phyloP scores from a whole-genome alignment of 2,329 filamentous ascomycete genomes.

The Neofusicoccum cordaticola region DNA sequence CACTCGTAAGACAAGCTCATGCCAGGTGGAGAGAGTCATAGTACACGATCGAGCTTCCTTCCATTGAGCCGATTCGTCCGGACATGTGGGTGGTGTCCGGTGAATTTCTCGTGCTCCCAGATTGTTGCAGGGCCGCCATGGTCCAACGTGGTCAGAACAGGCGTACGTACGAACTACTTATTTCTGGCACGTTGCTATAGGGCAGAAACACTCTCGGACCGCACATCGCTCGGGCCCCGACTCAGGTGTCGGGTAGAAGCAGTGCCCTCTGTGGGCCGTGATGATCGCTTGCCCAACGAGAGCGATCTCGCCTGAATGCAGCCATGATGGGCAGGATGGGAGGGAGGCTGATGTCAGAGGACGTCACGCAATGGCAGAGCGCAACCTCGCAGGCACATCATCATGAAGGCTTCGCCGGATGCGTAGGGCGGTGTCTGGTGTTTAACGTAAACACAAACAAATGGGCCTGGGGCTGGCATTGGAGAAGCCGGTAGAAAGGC shows the following conservation, averaged over 20 bases:
- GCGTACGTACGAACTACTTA: neutral
- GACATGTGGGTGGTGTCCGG: neutral
- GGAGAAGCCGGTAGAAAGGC: neutral
- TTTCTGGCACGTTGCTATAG: neutral
- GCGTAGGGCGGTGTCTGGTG: neutral
- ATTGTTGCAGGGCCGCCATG: neutral
- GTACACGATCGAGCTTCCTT: neutral
- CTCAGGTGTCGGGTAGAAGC: conserved; percentile 4
- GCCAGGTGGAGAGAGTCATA: neutral
- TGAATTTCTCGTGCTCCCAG: neutral
- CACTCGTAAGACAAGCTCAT: neutral
- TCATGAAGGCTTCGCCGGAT: neutral
- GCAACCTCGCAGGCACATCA: neutral
- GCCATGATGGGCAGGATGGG: neutral
- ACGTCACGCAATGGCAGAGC: conserved; percentile 1
- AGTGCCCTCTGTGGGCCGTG: conserved; percentile 1
- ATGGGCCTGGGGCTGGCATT: neutral
- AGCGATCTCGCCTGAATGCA: neutral
- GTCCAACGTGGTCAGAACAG: neutral
- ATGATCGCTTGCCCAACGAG: neutral
- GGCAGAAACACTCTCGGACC: neutral
- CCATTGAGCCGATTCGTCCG: neutral
- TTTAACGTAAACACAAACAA: neutral
- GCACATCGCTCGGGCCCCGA: neutral
- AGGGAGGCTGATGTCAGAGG: neutral